Conservation (phyloP, 1,139 yeast genomes). For the Saccharomycopsis phalli region DNA sequence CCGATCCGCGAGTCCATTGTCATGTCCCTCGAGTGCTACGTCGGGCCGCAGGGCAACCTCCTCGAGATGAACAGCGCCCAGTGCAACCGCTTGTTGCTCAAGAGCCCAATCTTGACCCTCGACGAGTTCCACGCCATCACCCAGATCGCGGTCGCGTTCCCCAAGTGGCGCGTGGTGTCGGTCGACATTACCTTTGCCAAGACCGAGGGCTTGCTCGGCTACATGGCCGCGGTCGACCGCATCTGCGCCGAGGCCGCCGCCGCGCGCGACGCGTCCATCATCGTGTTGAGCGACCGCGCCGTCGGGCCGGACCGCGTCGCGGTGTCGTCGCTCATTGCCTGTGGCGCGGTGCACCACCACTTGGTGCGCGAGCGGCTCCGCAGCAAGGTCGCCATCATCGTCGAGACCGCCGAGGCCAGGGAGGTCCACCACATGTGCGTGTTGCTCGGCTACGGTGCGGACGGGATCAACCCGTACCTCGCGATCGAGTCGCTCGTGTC, state of each 20-base stretch:
- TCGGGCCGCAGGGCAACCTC: slow-evolving; percentile 95
- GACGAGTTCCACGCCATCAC: slow-evolving; percentile 67
- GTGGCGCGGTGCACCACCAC: slow-evolving; percentile 96
- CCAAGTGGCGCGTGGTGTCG: slow-evolving; percentile 73
- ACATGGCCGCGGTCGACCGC: slow-evolving; percentile 75
- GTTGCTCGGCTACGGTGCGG: slow-evolving; percentile 94
- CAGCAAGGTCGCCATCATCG: slow-evolving; percentile 82
- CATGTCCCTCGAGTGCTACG: slow-evolving; percentile 93
- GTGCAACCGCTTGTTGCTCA: slow-evolving; percentile 77
- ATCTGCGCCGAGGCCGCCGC: slow-evolving; percentile 88
- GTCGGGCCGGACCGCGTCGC: slow-evolving; percentile 60
- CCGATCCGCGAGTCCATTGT: slow-evolving; percentile 95
- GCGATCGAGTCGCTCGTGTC: slow-evolving; percentile 83
- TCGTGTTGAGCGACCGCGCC: slow-evolving; percentile 66
- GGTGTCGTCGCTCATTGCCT: slow-evolving; percentile 84
- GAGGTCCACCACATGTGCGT: slow-evolving; percentile 96
- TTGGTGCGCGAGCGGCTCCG: slow-evolving; percentile 93
- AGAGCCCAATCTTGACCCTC: slow-evolving; percentile 73
- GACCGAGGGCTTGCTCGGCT: slow-evolving; percentile 77
- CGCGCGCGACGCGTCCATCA: slow-evolving; percentile 61
- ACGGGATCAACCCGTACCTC: slow-evolving; percentile 88
- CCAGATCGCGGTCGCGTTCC: slow-evolving; percentile 65
- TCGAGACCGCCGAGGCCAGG: slow-evolving; percentile 95
- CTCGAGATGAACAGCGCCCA: slow-evolving; percentile 88
- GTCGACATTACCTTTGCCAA: slow-evolving; percentile 89